Conservation (phyloP, 1,139 yeast species). For the Arxiozyma heterogenica region DNA sequence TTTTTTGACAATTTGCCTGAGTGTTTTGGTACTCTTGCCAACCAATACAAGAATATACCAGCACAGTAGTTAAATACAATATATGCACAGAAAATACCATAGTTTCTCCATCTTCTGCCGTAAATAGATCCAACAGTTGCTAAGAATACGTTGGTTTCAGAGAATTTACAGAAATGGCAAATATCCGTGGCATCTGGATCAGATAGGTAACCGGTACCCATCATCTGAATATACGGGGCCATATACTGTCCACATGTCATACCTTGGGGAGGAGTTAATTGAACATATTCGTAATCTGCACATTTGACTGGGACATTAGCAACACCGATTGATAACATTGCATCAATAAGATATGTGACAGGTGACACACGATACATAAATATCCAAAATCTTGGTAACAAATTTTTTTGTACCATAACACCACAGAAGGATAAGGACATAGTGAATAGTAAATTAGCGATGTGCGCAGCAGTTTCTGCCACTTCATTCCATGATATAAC, state of each 20-base stretch:
- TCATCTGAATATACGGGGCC: slow-evolving; percentile 34
- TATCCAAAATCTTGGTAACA: slow-evolving; percentile 49
- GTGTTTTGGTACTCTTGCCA: slow-evolving; percentile 57
- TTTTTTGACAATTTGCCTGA: slow-evolving; percentile 1
- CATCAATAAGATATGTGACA: slow-evolving; percentile 46
- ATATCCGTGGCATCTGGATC: slow-evolving; percentile 35
- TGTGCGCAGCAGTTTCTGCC: slow-evolving; percentile 62
- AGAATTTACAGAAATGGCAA: slow-evolving; percentile 44
- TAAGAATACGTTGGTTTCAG: slow-evolving; percentile 44
- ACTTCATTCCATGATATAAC: slow-evolving; percentile 32
- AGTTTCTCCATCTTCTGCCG: slow-evolving; percentile 52
- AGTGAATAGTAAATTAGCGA: slow-evolving; percentile 52
- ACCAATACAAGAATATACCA: slow-evolving; percentile 55
- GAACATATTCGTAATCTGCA: slow-evolving; percentile 37
- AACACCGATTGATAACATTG: slow-evolving; percentile 42
- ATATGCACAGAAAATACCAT: slow-evolving; percentile 41
- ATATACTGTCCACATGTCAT: slow-evolving; percentile 46
- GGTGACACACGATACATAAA: slow-evolving; percentile 56
- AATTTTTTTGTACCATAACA: slow-evolving; percentile 52
- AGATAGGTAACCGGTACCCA: slow-evolving; percentile 47
- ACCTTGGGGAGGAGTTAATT: slow-evolving; percentile 38
- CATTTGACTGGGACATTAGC: slow-evolving; percentile 42
- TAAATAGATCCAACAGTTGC: slow-evolving; percentile 34
- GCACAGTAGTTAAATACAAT: slow-evolving; percentile 42
- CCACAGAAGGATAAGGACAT: slow-evolving; percentile 70